Percentiles rank a stretch among this genome's conserved stretches.
phyloP scores from a whole-genome alignment of 345 rosid genomes.

The Mallotus nudiflorus region DNA sequence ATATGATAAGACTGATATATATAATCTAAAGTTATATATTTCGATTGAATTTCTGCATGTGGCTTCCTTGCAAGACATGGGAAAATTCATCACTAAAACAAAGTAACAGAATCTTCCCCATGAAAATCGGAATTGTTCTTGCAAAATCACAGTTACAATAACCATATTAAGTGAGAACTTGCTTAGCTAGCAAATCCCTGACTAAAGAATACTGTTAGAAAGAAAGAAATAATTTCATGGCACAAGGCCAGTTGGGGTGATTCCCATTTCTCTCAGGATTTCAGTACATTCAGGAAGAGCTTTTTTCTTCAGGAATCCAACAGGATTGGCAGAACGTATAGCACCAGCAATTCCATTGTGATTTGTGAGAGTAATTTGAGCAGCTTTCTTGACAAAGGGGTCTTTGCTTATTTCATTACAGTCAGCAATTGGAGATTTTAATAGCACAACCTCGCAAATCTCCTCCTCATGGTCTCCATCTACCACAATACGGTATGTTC shows the following conservation, averaged over 20 bases:
- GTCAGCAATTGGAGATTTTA: neutral
- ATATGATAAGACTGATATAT: neutral
- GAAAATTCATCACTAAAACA: neutral
- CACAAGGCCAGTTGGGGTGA: neutral
- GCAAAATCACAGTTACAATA: too few relatives aligned
- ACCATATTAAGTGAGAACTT: too few relatives aligned
- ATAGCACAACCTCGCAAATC: conserved; percentile 26
- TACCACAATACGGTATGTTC: conserved; percentile 26
- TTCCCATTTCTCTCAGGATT: conserved; percentile 6
- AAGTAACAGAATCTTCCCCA: neutral
- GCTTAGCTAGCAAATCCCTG: too few relatives aligned
- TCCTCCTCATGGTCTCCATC: conserved; percentile 39
- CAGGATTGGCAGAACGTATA: neutral
- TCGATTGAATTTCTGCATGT: neutral
- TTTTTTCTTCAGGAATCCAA: neutral
- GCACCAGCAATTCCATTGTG: conserved; percentile 6
- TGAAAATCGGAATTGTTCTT: too few relatives aligned
- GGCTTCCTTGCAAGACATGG: neutral
- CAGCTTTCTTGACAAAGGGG: neutral
- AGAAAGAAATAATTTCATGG: too few relatives aligned
- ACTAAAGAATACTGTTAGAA: too few relatives aligned
- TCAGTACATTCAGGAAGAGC: neutral
- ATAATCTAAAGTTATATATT: neutral
- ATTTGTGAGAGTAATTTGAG: conserved; percentile 1
- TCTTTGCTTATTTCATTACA: conserved; percentile 6